phyloP scores from a whole-genome alignment of 2,329 filamentous ascomycete species.

The Colletotrichum cuscutae region DNA sequence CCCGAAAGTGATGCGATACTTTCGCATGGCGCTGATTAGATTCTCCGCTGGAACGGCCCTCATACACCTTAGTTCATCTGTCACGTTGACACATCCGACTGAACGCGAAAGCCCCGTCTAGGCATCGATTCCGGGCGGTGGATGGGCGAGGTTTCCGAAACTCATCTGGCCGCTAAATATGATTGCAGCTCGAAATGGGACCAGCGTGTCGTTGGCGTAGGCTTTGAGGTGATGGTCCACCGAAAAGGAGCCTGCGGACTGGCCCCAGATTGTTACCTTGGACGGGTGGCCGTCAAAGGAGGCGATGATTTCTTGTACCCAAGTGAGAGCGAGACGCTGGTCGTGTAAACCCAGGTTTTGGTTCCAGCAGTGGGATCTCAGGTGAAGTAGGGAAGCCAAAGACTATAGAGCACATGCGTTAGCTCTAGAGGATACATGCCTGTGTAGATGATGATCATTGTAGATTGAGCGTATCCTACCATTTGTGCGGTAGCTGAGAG shows the following conservation, averaged over 20 bases:
- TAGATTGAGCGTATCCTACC: conserved; percentile 17
- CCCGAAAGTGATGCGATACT: conserved; percentile 7
- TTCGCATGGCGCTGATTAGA: conserved; percentile 35
- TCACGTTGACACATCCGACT: conserved; percentile 34
- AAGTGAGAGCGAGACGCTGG: conserved; percentile 44
- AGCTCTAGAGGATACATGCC: background rate
- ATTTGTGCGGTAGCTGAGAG: conserved; percentile 42
- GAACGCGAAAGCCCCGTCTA: conserved; percentile 36
- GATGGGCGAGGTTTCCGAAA: conserved; percentile 37
- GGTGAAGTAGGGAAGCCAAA: conserved; percentile 33
- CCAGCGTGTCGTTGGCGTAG: conserved; percentile 29
- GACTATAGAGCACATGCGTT: conserved; percentile 26
- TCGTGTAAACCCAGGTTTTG: conserved; percentile 42
- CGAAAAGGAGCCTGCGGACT: conserved; percentile 44
- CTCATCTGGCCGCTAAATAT: conserved; percentile 44
- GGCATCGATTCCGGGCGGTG: conserved; percentile 11
- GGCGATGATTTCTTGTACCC: conserved; percentile 44
- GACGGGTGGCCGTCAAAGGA: conserved; percentile 43
- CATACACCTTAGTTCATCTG: conserved; percentile 38
- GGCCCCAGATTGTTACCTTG: conserved; percentile 46
- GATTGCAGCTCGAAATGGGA: conserved; percentile 41
- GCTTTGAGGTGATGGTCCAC: conserved; percentile 40
- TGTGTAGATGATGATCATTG: background rate
- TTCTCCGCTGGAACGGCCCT: conserved; percentile 26
- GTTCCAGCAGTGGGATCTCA: background rate